These are phyloP conservation scores for Glycine tomentella DNA, from an alignment of 306 rosid species.

Conservation along the genomic window DNA sequence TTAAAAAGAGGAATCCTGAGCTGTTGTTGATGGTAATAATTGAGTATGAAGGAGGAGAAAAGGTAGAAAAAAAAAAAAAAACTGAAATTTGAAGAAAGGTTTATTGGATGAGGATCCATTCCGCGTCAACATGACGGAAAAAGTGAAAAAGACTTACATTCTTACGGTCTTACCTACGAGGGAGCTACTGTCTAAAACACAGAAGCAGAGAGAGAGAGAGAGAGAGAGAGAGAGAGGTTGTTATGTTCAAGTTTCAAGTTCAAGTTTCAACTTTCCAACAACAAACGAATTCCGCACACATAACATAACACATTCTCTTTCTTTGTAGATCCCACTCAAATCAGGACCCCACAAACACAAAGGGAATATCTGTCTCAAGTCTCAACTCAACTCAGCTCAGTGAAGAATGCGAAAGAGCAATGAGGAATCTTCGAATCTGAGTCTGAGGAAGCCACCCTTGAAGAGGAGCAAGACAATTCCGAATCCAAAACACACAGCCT, in stretches of 20 bases:
- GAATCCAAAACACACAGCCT: slow-evolving; percentile 18
- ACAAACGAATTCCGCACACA: too few species aligned
- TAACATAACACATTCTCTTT: not conserved
- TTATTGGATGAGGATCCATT: not conserved
- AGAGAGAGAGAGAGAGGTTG: not conserved
- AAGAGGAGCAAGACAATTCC: slow-evolving; percentile 70
- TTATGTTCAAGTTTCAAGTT: not conserved
- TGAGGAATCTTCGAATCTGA: slow-evolving; percentile 51
- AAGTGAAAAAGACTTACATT: not conserved
- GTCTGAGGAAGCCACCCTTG: slow-evolving; percentile 59
- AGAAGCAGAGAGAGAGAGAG: slow-evolving; percentile 2
- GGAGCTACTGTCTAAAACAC: not conserved
- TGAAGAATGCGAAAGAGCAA: slow-evolving; percentile 45
- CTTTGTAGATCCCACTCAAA: slow-evolving; percentile 34
- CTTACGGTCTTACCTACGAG: too few species aligned
- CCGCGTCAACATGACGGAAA: slow-evolving; percentile 9
- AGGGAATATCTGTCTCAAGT: too few species aligned
- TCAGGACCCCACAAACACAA: not conserved
- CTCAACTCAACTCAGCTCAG: not conserved
- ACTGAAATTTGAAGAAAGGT: slow-evolving; percentile 18
- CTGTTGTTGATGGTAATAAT: not conserved
- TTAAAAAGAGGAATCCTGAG: too few species aligned
- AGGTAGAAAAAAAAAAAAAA: slow-evolving; percentile 17
- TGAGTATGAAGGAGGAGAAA: not conserved
- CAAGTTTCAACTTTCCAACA: not conserved